Evolutionary conservation across 2,329 filamentous ascomycete species (phyloP), one percentile per base, ranked within the genome.

Genomic region (Thielaviopsis euricoi): DNA sequence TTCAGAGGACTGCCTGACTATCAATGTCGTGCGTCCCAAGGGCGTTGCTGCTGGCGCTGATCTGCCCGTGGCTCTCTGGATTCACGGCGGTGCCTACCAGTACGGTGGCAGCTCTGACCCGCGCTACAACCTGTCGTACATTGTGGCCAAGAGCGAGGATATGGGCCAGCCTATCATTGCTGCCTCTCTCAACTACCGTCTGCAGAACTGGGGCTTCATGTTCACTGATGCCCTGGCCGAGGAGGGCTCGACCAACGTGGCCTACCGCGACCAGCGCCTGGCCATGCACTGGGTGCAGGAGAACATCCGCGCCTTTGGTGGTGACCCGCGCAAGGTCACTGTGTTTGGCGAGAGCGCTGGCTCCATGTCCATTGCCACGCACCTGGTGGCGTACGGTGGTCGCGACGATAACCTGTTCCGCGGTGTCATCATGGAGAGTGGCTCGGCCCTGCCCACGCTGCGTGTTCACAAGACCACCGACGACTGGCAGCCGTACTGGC

Each of bases 61-160:
- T 10, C 62, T 66, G 22, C 64, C 65, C 1, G 63, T 66, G 15
- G 55, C 63, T 19, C 61, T 66, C 43, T 67, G 61, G 26, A 65
- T 67, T 21, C 64, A 67, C 6, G 65, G 74, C 49, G 75, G 74
- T 52, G 72, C 71, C 17, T 74, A 62, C 61, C 56, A 60, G 25
- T 61, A 60, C 63, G 76, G 75, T 2, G 71, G 71, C 7, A 59
- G 71, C 65, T 33, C 63, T 62, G 73, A 79, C 56, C 65, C 71
- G 21, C 71, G 77, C 23, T 84, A 83, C 66, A 83, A 84, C 63
- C 70, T 82, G 59, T 78, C 76, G 15, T 79, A 76, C 60, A 75
- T 84, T 53, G 77, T 85, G 0, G 73, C 60, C 69, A 72, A 23
- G 54, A 48, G 33, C 5, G 67, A 72, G 26, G 61, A 66, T 2